Conservation (phyloP, 257 asterid genomes). For the Nicotiana obtusifolia region DNA sequence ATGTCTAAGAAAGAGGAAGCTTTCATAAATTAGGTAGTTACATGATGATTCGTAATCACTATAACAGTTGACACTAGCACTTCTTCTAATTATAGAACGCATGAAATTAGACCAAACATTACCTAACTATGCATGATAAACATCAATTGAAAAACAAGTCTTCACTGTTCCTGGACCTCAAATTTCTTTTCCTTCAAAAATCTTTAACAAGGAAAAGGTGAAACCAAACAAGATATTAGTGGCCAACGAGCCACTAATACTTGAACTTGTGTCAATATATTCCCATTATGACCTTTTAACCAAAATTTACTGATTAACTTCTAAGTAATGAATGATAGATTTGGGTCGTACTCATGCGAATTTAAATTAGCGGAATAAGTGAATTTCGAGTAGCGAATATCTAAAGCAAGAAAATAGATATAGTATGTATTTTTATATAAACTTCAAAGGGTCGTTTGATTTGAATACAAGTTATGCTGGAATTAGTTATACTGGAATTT, state of each 20-base stretch:
- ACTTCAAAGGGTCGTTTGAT: too few relatives aligned
- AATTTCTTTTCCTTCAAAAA: background rate
- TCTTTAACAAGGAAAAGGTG: background rate
- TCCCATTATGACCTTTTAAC: background rate
- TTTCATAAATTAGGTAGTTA: background rate
- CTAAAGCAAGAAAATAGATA: too few relatives aligned
- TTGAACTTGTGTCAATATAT: background rate
- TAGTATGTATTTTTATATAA: too few relatives aligned
- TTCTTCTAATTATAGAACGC: slow-evolving; percentile 1
- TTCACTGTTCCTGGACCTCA: background rate
- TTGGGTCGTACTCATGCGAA: too few relatives aligned
- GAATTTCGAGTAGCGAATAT: too few relatives aligned
- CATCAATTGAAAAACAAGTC: background rate
- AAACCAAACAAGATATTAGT: background rate
- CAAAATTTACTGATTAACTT: background rate
- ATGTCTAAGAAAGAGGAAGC: background rate
- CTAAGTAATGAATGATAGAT: too few relatives aligned
- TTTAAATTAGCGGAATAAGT: too few relatives aligned
- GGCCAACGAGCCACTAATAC: background rate
- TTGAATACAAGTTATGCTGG: too few relatives aligned
- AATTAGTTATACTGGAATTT: too few relatives aligned
- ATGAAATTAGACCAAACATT: background rate
- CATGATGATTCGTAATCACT: slow-evolving; percentile 2
- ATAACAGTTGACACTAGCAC: background rate
- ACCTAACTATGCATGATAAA: background rate